Conservation (phyloP, 257 asterid species). For the Henckelia pumila region DNA sequence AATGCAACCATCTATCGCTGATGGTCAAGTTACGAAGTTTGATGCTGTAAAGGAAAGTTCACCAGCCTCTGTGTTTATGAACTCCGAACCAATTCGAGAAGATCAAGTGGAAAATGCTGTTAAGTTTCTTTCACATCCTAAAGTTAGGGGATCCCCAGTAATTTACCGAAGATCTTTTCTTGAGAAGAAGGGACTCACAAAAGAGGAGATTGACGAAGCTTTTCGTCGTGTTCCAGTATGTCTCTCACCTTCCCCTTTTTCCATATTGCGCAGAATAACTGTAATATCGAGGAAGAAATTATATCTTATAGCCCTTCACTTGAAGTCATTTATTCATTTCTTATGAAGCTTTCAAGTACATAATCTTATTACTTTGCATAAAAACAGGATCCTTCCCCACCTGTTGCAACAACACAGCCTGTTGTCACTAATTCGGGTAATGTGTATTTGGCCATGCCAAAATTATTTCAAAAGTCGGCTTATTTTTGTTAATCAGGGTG, state of each 20-base stretch:
- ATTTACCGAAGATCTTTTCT: constrained; percentile 94
- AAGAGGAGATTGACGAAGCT: constrained; percentile 99
- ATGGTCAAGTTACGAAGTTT: constrained; percentile 34
- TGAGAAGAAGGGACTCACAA: constrained; percentile 96
- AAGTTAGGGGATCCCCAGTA: constrained; percentile 92
- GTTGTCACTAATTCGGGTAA: constrained; percentile 61
- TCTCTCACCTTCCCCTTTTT: constrained; percentile 17
- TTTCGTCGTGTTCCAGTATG: constrained; percentile 95
- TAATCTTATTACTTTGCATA: constrained; percentile 19
- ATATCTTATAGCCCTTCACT: background rate
- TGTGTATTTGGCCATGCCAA: background rate
- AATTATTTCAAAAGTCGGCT: constrained; percentile 7
- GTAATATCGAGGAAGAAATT: background rate
- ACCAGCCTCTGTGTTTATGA: constrained; percentile 77
- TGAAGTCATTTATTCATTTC: background rate
- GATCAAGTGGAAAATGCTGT: constrained; percentile 94
- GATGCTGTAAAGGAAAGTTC: constrained; percentile 57
- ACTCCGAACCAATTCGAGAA: constrained; percentile 93
- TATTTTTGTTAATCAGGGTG: constrained; percentile 13
- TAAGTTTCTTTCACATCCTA: constrained; percentile 97
- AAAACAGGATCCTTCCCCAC: constrained; percentile 71
- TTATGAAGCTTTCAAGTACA: constrained; percentile 7
- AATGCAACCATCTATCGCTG: constrained; percentile 34
- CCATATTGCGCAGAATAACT: constrained; percentile 2
- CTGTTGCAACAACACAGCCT: constrained; percentile 51